phyloP scores from a whole-genome alignment of 257 asterid genomes.

The Lavandula angustifolia region DNA sequence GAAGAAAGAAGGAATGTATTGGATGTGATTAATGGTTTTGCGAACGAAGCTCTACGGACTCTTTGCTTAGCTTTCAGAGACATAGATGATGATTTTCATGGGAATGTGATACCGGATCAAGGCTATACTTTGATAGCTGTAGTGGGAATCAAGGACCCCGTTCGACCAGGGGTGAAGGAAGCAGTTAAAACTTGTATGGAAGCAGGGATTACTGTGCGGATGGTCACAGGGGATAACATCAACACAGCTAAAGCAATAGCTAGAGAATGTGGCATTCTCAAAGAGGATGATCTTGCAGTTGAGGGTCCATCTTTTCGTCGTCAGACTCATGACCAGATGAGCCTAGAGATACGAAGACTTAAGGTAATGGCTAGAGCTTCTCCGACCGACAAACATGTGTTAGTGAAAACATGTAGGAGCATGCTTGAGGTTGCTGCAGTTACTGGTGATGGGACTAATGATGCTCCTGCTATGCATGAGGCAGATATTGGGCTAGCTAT shows the following conservation, averaged over 20 bases:
- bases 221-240: slow-evolving; percentile 95
- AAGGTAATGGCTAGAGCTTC: slow-evolving; percentile 97
- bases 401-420: slow-evolving; percentile 72
- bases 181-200: slow-evolving; percentile 79
- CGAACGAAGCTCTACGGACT: slow-evolving; percentile 79
- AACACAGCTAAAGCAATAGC: slow-evolving; percentile 95
- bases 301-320: slow-evolving; percentile 80
- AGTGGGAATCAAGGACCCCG: slow-evolving; percentile 95
- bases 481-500: slow-evolving; percentile 92
- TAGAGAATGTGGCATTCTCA: slow-evolving; percentile 86
- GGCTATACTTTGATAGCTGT: slow-evolving; percentile 78
- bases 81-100: slow-evolving; percentile 43
- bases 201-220: slow-evolving; percentile 86
- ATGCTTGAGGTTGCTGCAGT: slow-evolving; percentile 86
- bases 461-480: slow-evolving; percentile 90
- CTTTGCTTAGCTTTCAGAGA: slow-evolving; percentile 86
- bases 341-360: slow-evolving; percentile 58
- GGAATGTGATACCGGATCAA: slow-evolving; percentile 54
- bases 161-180: slow-evolving; percentile 87
- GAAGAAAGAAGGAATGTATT: slow-evolving; percentile 44
- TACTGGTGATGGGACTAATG: slow-evolving; percentile 95
- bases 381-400: slow-evolving; percentile 83
- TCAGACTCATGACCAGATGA: slow-evolving; percentile 63
- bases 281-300: slow-evolving; percentile 58
- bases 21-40: slow-evolving; percentile 65